Evolutionary conservation across 106 monocot species (phyloP), one percentile per base, ranked within the genome.

Genomic region (Triglochin maritima): DNA sequence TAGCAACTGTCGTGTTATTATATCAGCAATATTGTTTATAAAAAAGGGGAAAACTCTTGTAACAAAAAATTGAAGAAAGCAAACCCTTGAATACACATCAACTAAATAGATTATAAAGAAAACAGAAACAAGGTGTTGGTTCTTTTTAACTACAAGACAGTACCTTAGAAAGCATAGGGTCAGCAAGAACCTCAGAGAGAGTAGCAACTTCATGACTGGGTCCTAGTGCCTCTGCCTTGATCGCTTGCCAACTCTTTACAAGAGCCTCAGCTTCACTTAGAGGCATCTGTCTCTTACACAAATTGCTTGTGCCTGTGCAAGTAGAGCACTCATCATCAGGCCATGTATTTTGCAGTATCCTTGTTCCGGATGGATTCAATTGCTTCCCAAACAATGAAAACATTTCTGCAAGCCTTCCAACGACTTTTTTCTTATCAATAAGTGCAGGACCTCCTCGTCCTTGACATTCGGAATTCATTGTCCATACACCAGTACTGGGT

Each of bases 151-250:
- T 7, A 55, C 3, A 71, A 6, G 57, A 17, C 41, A 4, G 15
- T 74, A 87, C 96, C 88, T 88, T 74, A 16, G 72, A 80, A 70
- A 98, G 96, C 96, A 98, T 98, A 49, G 85, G 74, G 68, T 86
- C 96, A 49, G 69, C 71, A 77, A 98, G 96, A 80, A 98, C 72
- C 50, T 82, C 83, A 46, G 88, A 63, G 5, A 98, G 84, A 13
- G 48, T 47, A n/a, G 82, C 58, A 63, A 76, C 67, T 73, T 80
- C 73, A 76, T 98, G 84, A 63, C 57, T 60, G n/a, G 88, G 88
- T 57, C 96, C 91, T 57, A 98, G 66, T 9, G 88, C 96, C 65
- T 84, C 86, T 52, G 91, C 85, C 74, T 98, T 98, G 60, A 88
- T 59, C 14, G 79, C 76, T 75, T 98, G 96, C 96, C 96, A 98